Evolutionary conservation across 176 grass and related monocot species (phyloP), one percentile per base, ranked within the genome.

Genomic region (Eragrostis nindensis): DNA sequence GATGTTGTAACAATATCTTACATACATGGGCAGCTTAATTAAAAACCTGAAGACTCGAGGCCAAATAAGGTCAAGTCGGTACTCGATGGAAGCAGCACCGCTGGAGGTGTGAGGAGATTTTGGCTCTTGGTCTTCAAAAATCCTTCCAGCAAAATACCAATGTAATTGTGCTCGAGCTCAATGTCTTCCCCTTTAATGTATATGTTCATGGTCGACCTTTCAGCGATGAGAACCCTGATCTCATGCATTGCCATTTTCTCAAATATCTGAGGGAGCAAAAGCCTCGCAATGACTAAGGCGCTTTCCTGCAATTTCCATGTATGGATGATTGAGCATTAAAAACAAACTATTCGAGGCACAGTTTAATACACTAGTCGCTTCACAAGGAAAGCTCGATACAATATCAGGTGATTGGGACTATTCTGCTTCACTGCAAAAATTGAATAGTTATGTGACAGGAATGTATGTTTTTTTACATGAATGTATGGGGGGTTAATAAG

Each of bases 171-270:
- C 71, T 71, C 70, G 2, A 95, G 60, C 68, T 95, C 86, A 44
- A 93, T 74, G 6, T 68, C 78, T 78, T 95, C 95, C 55, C 95
- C 92, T 86, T 93, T 98, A 76, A 93, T 93, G 70, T 93, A 90
- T 73, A 82, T 80, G 32, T 88, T 91, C 84, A 89, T 77, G 8
- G 16, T 88, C 18, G 90, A 93, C 50, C 88, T 91, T 90, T 98
- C 95, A 43, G 86, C 79, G 22, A 95, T 55, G 14, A 93, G 61
- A 80, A 81, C 84, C 76, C 95, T 95, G 74, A 98, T 32, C 81
- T 98, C 92, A 89, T 71, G 83, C 88, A 93, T 89, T 85, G 84
- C 71, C 92, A 98, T 89, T 83, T 93, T 93, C 89, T 98, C 95
- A 76, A 98, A 88, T 81, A 91, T 87, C 82, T 86, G 90, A 18